These are phyloP conservation scores for Lactarius sp. DNA, from an alignment of 768 basidiomycete genomes.

Conservation along the genomic window DNA sequence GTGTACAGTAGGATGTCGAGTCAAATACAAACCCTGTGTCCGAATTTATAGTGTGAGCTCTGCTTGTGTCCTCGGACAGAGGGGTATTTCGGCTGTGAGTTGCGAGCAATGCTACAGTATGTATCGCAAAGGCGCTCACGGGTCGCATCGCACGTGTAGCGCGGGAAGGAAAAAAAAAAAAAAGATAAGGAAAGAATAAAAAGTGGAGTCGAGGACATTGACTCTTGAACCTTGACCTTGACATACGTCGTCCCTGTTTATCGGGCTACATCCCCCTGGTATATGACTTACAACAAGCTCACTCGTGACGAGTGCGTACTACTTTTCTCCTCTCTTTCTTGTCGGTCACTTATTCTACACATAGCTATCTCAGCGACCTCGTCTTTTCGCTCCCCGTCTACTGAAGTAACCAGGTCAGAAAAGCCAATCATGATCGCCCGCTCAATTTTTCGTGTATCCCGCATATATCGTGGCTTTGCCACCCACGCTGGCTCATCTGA, in stretches of 20 bases:
- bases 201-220: background rate
- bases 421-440: conserved; percentile 51
- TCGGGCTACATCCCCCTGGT: conserved; percentile 28
- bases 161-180: background rate
- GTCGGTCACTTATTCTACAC: conserved; percentile 28
- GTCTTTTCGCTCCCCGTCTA: conserved; percentile 67
- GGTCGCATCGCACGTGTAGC: background rate
- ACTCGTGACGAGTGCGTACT: conserved; percentile 80
- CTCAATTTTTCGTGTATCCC: conserved; percentile 45
- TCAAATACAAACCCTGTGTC: too few relatives aligned
- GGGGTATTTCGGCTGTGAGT: too few relatives aligned
- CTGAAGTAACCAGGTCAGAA: conserved; percentile 30
- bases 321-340: background rate
- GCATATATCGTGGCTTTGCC: conserved; percentile 56
- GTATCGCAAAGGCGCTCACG: too few relatives aligned
- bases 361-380: conserved; percentile 85
- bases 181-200: background rate
- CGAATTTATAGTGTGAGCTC: too few relatives aligned
- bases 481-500: conserved; percentile 49
- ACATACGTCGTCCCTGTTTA: background rate
- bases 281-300: conserved; percentile 81
- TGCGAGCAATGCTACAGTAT: too few relatives aligned
- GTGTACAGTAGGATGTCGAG: too few relatives aligned
- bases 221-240: background rate
- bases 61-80: too few relatives aligned